Evolutionary conservation across 106 monocot species (phyloP), one percentile per base, ranked within the genome.

Genomic region (Chionographis japonica): DNA sequence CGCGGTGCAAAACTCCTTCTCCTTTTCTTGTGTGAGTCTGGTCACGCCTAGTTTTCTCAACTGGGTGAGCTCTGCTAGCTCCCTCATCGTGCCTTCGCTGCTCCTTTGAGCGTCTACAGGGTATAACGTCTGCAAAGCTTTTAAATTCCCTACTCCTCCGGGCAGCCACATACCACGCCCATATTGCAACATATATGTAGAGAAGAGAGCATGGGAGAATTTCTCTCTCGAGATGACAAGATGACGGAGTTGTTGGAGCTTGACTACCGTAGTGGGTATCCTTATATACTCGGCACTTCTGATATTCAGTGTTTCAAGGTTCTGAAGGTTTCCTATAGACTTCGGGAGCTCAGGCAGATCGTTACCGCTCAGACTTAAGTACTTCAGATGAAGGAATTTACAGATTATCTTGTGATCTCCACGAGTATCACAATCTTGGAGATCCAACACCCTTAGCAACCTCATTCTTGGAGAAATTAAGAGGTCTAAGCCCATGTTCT

Each of bases 401-500:
- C 18, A 9, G 8, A 73, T 46, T 1, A 13, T 18, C 3, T 37
- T 51, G 3, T 3, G 40, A 18, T 61, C 49, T 52, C 4, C 18
- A 6, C 54, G 4, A 0, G 0, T 12, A 12, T 14, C 18, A 27
- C 36, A 62, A 19, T 63, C 70, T 16, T 64, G 14, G 12, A 77
- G 11, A 15, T 77, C 63, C 55, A 77, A 63, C 10, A 77, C 62
- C 27, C 77, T 70, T 14, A 77, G 13, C 3, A 70, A 14, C 5
- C 62, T 55, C 52, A 70, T 4, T 2, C 13, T 17, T 2, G 16
- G 8, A 9, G 14, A 56, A 7, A 9, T 8, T 35, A 62, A 51
- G 3, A 13, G n/a, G n/a, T n/a, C n/a, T n/a, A n/a, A n/a, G n/a
- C n/a, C n/a, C n/a, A n/a, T n/a, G n/a, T n/a, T n/a, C n/a, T n/a